A percentile compares a stretch with the other conserved stretches of the same genome.
phyloP scores from a whole-genome alignment of 495 filamentous ascomycete genomes.

The Trichoderma virens region DNA sequence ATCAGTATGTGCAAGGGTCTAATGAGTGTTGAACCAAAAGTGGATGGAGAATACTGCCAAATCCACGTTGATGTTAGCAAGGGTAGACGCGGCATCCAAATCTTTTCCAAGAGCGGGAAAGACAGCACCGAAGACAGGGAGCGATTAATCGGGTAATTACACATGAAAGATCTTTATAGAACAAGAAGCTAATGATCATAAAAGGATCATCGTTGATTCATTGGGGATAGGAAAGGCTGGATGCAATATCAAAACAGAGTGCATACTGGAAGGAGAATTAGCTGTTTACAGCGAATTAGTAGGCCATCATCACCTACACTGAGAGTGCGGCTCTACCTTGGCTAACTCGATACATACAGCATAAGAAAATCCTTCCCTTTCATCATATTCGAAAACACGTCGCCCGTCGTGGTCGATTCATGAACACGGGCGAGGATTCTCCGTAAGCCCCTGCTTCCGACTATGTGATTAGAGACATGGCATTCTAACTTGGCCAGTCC shows the following conservation, averaged over 20 bases:
- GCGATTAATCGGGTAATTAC: slow-evolving; percentile 45
- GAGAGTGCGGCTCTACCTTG: neutral
- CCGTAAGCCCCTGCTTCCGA: slow-evolving; percentile 38
- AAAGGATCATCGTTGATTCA: slow-evolving; percentile 42
- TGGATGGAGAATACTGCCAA: slow-evolving; percentile 86
- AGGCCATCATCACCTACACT: slow-evolving; percentile 1
- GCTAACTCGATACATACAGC: slow-evolving; percentile 19
- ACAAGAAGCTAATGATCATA: neutral
- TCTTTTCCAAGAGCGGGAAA: slow-evolving; percentile 88
- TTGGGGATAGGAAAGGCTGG: slow-evolving; percentile 47
- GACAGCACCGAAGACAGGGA: slow-evolving; percentile 68
- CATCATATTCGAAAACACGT: slow-evolving; percentile 77
- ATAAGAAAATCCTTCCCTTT: slow-evolving; percentile 54
- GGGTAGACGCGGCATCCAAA: slow-evolving; percentile 49
- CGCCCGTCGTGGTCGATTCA: slow-evolving; percentile 59
- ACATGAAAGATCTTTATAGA: slow-evolving; percentile 12
- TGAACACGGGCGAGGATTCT: slow-evolving; percentile 64
- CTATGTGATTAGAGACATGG: neutral
- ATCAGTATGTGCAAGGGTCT: slow-evolving; percentile 48
- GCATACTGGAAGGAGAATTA: slow-evolving; percentile 78
- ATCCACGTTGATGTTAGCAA: slow-evolving; percentile 69
- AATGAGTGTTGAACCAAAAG: slow-evolving; percentile 74
- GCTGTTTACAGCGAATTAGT: slow-evolving; percentile 64
- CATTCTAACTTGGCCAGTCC: neutral
- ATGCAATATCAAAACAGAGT: slow-evolving; percentile 52